Evolutionary conservation across 2,329 filamentous ascomycete species (phyloP), one percentile per base, ranked within the genome.

Genomic region (Aspergillus fijiensis): DNA sequence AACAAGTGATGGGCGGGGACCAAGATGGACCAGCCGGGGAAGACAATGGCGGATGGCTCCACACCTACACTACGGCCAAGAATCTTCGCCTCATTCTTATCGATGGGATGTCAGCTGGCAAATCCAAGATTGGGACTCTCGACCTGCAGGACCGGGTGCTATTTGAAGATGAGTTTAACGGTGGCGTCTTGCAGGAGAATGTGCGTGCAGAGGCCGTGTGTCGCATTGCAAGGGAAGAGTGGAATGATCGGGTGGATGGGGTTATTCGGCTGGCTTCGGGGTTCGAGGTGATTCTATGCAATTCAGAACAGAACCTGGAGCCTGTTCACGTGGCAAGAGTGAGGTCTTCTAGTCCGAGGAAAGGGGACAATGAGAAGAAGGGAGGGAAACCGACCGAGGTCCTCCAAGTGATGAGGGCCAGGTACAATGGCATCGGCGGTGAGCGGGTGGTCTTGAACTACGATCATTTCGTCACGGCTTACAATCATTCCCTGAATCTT

Each of bases 191-290:
- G 5, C 33, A 52, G 33, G 51, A 52, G 31, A 10, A 31, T 16
- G n/a, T 10, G 21, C 33, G 51, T 5, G 51, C 51, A 25, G 4
- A 23, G 4, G 51, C 33, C 2, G 29, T 35, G 1, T 52, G 51
- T n/a, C 29, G 25, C 1, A 52, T 52, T 6, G 51, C 33, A 2
- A 21, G 25, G 33, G 51, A 52, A 31, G 51, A 52, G 39, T 52
- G 51, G 51, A n/a, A 52, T 25, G 51, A 31, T 23, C 51, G 51
- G 31, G n/a, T 52, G 21, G 51, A 52, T 35, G 51, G 51, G 3
- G 33, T 52, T 11, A 27, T 52, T 21, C 33, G 51, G n/a, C 33
- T 52, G 51, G 51, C 51, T 16, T 31, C 51, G 1, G 51, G 51
- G 12, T 52, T 52, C 19, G 51, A 52, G 5, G 39, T 52, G 29